These are phyloP conservation scores for Aureobasidium sp. DNA, from an alignment of 2,329 filamentous ascomycete genomes.

Conservation along the genomic window DNA sequence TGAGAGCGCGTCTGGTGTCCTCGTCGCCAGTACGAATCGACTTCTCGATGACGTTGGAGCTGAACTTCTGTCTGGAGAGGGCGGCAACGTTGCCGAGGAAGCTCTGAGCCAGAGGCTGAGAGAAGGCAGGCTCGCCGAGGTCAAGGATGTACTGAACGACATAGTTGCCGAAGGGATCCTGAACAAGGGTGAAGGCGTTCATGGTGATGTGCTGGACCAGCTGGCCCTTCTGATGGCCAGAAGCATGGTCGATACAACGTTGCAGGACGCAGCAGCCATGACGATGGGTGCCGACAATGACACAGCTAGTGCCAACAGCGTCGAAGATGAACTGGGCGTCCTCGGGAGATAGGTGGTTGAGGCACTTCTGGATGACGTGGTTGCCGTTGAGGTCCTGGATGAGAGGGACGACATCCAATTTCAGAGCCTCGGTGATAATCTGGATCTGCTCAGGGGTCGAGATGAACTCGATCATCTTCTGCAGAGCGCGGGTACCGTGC, in stretches of 20 bases:
- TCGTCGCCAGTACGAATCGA: constrained; percentile 69
- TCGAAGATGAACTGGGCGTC: constrained; percentile 97
- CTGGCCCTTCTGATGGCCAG: constrained; percentile 77
- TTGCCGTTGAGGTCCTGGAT: constrained; percentile 98
- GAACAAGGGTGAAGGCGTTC: constrained; percentile 80
- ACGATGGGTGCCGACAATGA: constrained; percentile 89
- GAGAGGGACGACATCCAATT: constrained; percentile 77
- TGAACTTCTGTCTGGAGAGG: constrained; percentile 94
- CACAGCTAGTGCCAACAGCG: constrained; percentile 76
- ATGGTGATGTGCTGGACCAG: constrained; percentile 80
- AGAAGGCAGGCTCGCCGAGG: constrained; percentile 78
- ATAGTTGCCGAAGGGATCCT: constrained; percentile 97
- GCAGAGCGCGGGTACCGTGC: constrained; percentile 88
- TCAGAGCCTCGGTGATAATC: constrained; percentile 77
- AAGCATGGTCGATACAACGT: constrained; percentile 95
- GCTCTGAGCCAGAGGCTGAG: constrained; percentile 73
- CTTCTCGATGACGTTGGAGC: constrained; percentile 98
- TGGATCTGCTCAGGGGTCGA: constrained; percentile 75
- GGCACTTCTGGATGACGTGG: constrained; percentile 97
- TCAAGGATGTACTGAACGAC: constrained; percentile 98
- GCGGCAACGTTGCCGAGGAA: constrained; percentile 65
- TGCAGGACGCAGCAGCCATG: constrained; percentile 97
- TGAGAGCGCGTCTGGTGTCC: constrained; percentile 67
- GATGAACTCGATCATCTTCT: constrained; percentile 99
- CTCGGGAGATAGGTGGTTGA: constrained; percentile 78